Evolutionary conservation across 2,329 filamentous ascomycete species (phyloP), one percentile per base, ranked within the genome.

Genomic region (Penicillium sp.): DNA sequence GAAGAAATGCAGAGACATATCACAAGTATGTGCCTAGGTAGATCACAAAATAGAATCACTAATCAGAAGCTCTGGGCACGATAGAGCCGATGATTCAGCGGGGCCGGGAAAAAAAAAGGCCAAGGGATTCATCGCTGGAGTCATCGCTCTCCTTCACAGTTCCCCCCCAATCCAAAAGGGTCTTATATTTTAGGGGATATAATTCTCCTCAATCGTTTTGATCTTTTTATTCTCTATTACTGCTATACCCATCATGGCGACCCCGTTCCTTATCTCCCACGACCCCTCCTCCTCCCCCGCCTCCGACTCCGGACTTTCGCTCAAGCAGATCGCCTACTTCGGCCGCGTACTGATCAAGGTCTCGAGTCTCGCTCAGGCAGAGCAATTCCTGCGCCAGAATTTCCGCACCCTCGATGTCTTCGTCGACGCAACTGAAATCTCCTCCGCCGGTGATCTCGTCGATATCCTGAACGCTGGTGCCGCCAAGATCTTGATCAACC

Each of bases 381-480:
- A 79, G 46, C 72, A 77, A 10, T 83, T 87, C 66, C 75, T 88
- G 40, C 79, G 80, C 52, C 72, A 80, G 49, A 82, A 85, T 40
- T 81, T 85, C 60, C 76, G 79, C 51, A 72, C 74, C 9, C 81
- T 84, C 50, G 72, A 80, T 61, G 83, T 89, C 60, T 91, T 89
- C 71, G 83, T 96, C 62, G 90, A 96, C 65, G 91, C 86, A 48
- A 87, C 89, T 5, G 76, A 77, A 23, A 80, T 97, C 38, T 73
- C 82, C 32, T 85, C 86, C 12, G 78, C 79, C 52, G 87, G 91
- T 62, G 88, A 95, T 60, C 79, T 97, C 35, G 77, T 93, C 51
- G 83, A 88, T 45, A 81, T 97, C 35, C 84, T 99, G 53, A 90
- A 99, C 71, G 84, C 86, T 60, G 94, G 94, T 56, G 91, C 91